These are phyloP conservation scores for Salix suchowensis DNA, from an alignment of 345 rosid species.

Conservation along the genomic window DNA sequence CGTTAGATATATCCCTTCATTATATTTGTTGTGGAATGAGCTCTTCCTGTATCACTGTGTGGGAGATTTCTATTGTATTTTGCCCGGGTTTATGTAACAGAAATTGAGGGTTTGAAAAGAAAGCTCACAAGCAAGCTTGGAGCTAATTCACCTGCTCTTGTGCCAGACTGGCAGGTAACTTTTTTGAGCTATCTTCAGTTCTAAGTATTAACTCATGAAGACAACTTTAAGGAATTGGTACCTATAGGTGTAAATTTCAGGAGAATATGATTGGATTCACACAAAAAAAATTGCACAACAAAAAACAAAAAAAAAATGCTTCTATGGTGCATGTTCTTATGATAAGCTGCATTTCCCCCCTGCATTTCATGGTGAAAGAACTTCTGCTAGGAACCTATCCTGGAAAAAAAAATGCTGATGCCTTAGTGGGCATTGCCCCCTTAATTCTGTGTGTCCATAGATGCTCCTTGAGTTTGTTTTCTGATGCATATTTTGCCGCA, in stretches of 20 bases:
- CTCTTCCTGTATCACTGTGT: background rate
- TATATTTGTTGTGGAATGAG: background rate
- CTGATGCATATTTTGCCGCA: slow-evolving; percentile 1
- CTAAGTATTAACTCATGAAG: background rate
- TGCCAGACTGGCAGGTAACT: slow-evolving; percentile 90
- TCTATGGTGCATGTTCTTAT: slow-evolving; percentile 1
- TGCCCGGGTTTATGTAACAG: slow-evolving; percentile 30
- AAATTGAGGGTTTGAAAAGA: slow-evolving; percentile 89
- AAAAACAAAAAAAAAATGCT: background rate
- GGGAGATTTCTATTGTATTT: slow-evolving; percentile 5
- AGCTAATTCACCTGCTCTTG: slow-evolving; percentile 71
- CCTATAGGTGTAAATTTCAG: background rate
- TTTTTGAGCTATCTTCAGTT: background rate
- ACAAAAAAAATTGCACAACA: background rate
- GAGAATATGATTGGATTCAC: background rate
- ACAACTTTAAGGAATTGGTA: background rate
- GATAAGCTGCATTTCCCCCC: background rate
- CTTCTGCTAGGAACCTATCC: background rate
- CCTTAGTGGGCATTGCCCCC: background rate
- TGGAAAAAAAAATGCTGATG: background rate
- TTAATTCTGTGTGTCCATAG: background rate
- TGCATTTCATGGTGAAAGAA: too few relatives aligned
- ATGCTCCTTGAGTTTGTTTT: background rate
- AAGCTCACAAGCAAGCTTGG: slow-evolving; percentile 95
- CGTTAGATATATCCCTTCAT: background rate